Conservation (phyloP, 352 stramenopile species). For the Globisporangium cederbergense region DNA sequence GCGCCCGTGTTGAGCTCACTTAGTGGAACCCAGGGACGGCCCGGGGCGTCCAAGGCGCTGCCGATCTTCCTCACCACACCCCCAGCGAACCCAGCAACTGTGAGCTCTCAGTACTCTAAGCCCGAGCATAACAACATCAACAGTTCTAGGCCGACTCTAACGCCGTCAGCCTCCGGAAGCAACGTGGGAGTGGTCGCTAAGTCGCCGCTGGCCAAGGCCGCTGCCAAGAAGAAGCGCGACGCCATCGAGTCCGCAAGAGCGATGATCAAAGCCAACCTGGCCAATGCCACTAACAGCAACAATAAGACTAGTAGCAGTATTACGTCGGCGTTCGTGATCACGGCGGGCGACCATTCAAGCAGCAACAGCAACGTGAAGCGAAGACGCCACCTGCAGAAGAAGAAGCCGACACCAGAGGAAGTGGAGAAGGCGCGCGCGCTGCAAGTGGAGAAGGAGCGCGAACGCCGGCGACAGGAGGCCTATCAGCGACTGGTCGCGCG, state of each 20-base stretch:
- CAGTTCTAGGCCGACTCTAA: background rate
- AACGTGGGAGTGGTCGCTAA: background rate
- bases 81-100: background rate
- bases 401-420: conserved; percentile 31
- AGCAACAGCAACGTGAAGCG: conserved; percentile 28
- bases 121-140: background rate
- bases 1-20: background rate
- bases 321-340: conserved; percentile 42
- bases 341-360: conserved; percentile 25
- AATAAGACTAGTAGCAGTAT: background rate
- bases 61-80: conserved; percentile 15
- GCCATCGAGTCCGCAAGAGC: conserved; percentile 31
- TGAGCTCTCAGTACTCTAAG: background rate
- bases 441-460: conserved; percentile 42
- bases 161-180: background rate
- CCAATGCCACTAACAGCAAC: background rate
- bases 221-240: conserved; percentile 26
- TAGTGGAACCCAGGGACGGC: background rate
- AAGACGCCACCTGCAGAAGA: conserved; percentile 18
- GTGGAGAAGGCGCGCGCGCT: conserved; percentile 16
- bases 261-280: conserved; percentile 28
- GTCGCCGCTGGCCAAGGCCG: conserved; percentile 3
- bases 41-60: conserved; percentile 1
- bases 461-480: conserved; percentile 44
- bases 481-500: conserved; percentile 57